Evolutionary conservation across 1,139 yeast species (phyloP).

Genomic region (Yamadazyma diddensiae): DNA sequence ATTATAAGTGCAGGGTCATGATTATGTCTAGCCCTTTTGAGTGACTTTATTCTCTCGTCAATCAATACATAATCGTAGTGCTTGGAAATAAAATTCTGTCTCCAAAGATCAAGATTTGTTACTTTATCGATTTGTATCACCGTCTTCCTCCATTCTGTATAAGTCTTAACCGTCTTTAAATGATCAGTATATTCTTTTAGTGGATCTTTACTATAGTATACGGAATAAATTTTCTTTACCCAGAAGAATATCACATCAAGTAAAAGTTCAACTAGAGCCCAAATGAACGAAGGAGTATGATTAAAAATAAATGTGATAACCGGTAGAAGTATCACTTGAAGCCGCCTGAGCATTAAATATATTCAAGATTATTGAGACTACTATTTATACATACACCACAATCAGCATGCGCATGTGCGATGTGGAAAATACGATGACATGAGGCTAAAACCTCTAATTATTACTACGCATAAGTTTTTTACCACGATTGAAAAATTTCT

Average conservation of each 20-base stretch:
- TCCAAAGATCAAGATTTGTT: slow-evolving; percentile 74
- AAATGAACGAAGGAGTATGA: slow-evolving; percentile 57
- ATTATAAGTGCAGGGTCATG: slow-evolving; percentile 60
- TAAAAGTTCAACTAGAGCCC: slow-evolving; percentile 60
- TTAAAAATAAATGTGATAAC: slow-evolving; percentile 30
- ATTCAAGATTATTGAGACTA: not conserved
- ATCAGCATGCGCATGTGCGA: slow-evolving; percentile 1
- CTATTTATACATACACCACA: not conserved
- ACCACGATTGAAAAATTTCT: slow-evolving; percentile 40
- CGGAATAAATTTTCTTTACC: slow-evolving; percentile 40
- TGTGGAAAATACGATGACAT: not conserved
- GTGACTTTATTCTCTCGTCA: slow-evolving; percentile 63
- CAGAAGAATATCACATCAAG: slow-evolving; percentile 61
- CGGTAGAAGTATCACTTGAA: slow-evolving; percentile 19
- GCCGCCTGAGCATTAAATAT: slow-evolving; percentile 5
- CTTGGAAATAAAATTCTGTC: slow-evolving; percentile 79
- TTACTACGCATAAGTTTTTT: slow-evolving; percentile 36
- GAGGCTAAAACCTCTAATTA: slow-evolving; percentile 3
- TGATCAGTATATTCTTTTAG: slow-evolving; percentile 37
- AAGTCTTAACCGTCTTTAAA: slow-evolving; percentile 43
- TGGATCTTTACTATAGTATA: slow-evolving; percentile 40
- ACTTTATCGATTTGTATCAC: slow-evolving; percentile 62
- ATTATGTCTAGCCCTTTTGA: slow-evolving; percentile 59
- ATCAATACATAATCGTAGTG: slow-evolving; percentile 84
- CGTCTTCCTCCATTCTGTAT: slow-evolving; percentile 59